A percentile compares a stretch with the other conserved stretches of the same genome.
Conservation (phyloP, 768 basidiomycete species). For the Collybia nuda region DNA sequence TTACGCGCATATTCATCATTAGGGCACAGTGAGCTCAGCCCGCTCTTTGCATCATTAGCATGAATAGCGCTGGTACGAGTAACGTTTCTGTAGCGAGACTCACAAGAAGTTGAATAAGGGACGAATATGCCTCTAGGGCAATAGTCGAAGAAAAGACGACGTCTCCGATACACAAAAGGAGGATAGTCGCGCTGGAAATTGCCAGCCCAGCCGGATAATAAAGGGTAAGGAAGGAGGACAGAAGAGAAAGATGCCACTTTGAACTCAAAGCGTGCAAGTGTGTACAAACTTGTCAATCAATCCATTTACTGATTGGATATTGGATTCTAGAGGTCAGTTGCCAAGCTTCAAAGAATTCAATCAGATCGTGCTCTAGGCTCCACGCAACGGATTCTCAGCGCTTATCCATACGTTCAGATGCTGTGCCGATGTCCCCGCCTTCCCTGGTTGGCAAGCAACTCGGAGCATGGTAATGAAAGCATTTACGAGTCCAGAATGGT, state of each 20-base stretch:
- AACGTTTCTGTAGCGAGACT: background rate
- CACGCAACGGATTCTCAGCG: too few species aligned
- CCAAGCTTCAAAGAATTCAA: too few species aligned
- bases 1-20: slow-evolving; percentile 20
- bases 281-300: slow-evolving; percentile 15
- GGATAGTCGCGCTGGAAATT: slow-evolving; percentile 24
- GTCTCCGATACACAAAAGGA: slow-evolving; percentile 21
- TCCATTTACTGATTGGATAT: too few species aligned
- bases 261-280: slow-evolving; percentile 11
- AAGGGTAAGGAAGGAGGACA: slow-evolving; percentile 3
- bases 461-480: too few species aligned
- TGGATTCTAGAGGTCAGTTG: too few species aligned
- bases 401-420: too few species aligned
- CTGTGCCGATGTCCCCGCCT: too few species aligned
- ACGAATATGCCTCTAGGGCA: slow-evolving; percentile 45
- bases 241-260: background rate
- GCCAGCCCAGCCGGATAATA: slow-evolving; percentile 24
- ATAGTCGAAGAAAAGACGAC: slow-evolving; percentile 8
- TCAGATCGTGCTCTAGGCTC: too few species aligned
- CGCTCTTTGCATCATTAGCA: too few species aligned
- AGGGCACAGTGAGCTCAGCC: too few species aligned
- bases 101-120: slow-evolving; percentile 12
- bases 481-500: too few species aligned
- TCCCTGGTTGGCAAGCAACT: too few species aligned
- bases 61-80: background rate